Conservation (phyloP, 768 basidiomycete genomes). For the Tylopilus cervinicoccineus region DNA sequence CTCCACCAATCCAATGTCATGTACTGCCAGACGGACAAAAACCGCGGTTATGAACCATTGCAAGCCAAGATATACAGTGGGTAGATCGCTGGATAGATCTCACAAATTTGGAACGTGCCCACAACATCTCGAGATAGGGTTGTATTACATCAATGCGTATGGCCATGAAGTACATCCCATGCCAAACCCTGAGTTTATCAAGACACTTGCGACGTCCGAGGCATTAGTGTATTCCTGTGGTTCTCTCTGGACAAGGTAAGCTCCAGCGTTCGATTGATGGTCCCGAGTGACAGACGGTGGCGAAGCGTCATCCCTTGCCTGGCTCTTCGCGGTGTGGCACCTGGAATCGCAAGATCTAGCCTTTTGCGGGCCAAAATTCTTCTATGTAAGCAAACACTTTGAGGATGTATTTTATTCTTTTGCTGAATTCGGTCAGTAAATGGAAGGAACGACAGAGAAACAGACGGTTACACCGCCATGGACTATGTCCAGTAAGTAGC, state of each 20-base stretch:
- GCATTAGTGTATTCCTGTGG: slow-evolving; percentile 89
- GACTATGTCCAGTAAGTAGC: slow-evolving; percentile 72
- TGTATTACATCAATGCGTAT: slow-evolving; percentile 89
- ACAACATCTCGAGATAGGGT: slow-evolving; percentile 38
- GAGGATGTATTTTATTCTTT: not conserved
- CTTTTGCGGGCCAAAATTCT: slow-evolving; percentile 76
- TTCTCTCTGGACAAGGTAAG: slow-evolving; percentile 89
- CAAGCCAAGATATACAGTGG: slow-evolving; percentile 59
- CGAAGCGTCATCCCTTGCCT: slow-evolving; percentile 83
- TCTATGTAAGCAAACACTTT: slow-evolving; percentile 54
- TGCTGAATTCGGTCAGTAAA: slow-evolving; percentile 58
- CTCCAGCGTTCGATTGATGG: slow-evolving; percentile 1
- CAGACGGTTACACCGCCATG: slow-evolving; percentile 74
- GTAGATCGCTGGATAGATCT: slow-evolving; percentile 30
- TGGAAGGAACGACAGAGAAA: slow-evolving; percentile 85
- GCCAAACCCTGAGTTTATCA: slow-evolving; percentile 79
- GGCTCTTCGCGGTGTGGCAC: slow-evolving; percentile 75
- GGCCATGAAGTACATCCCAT: slow-evolving; percentile 89
- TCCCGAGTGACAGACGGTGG: slow-evolving; percentile 3
- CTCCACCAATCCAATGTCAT: slow-evolving; percentile 56
- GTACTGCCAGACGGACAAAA: slow-evolving; percentile 56
- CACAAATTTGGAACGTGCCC: not conserved
- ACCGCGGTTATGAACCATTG: slow-evolving; percentile 48
- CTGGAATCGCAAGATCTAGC: slow-evolving; percentile 69
- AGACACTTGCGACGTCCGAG: slow-evolving; percentile 54